Evolutionary conservation across 208 protist genomes (phyloP).

Genomic region (Leishmania tropica): DNA sequence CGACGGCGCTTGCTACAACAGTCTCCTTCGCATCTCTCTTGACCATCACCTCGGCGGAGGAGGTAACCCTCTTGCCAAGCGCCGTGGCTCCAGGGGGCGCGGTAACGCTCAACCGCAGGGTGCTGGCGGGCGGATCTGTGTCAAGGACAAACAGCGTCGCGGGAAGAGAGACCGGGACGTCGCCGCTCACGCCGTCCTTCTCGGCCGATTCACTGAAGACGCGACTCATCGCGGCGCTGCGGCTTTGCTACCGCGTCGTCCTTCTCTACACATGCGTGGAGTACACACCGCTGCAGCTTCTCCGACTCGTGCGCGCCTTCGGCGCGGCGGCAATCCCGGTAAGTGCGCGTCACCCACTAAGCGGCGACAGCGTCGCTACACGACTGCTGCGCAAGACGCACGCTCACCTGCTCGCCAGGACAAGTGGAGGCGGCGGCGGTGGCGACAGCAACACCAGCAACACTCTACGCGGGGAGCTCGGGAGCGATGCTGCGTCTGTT

Average conservation of each 20-base stretch:
- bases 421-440: not conserved
- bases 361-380: constrained; percentile 27
- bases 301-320: constrained; percentile 26
- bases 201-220: no score
- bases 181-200: no score
- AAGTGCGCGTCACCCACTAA: constrained; percentile 24
- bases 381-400: constrained; percentile 29
- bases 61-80: not conserved
- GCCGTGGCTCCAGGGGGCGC: not conserved
- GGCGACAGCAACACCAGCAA: not conserved
- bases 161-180: not conserved
- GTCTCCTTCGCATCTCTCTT: not conserved
- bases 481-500: not conserved
- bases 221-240: constrained; percentile 18
- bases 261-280: constrained; percentile 29
- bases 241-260: constrained; percentile 34
- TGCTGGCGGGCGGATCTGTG: not conserved
- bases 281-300: constrained; percentile 30
- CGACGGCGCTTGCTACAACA: not conserved
- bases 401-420: constrained; percentile 13
- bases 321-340: constrained; percentile 15
- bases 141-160: not conserved
- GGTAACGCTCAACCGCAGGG: not conserved
- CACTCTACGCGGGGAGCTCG: not conserved
- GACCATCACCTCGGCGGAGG: not conserved